Percentiles rank a stretch among this genome's conserved stretches.
Conservation (phyloP, 495 filamentous ascomycete species). For the Podospora fimiseda region DNA sequence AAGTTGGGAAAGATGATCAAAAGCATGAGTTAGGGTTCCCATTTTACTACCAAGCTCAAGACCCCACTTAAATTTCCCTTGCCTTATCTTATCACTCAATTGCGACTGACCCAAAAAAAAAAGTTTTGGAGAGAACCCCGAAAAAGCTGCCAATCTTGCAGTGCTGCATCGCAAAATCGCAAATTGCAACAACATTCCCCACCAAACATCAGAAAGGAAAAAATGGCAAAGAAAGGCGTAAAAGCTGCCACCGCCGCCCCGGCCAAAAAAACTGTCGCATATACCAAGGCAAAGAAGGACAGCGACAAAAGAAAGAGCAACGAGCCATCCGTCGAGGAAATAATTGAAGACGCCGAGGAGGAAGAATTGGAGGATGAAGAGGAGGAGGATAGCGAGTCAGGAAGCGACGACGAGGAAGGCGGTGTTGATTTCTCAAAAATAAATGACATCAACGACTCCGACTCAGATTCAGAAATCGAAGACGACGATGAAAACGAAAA, state of each 20-base stretch:
- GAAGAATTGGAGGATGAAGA: constrained; percentile 24
- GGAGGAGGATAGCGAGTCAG: constrained; percentile 19
- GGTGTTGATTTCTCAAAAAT: constrained; percentile 26
- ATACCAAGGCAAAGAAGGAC: constrained; percentile 47
- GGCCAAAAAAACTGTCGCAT: constrained; percentile 39
- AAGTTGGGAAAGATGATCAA: no score
- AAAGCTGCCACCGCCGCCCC: constrained; percentile 25
- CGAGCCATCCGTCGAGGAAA: constrained; percentile 13
- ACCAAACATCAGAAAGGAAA: constrained; percentile 13
- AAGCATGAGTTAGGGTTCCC: constrained; percentile 19
- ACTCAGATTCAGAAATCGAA: constrained; percentile 31
- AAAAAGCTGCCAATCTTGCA: not conserved
- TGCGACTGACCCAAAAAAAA: constrained; percentile 20
- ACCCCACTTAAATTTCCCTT: not conserved
- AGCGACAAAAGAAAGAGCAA: constrained; percentile 36
- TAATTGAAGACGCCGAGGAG: constrained; percentile 12
- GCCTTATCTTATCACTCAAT: constrained; percentile 28
- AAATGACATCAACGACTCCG: constrained; percentile 31
- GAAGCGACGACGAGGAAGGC: constrained; percentile 32
- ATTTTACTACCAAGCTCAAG: not conserved
- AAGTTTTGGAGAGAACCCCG: constrained; percentile 19
- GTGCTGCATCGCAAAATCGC: not conserved
- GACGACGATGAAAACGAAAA: constrained; percentile 47
- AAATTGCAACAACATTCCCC: constrained; percentile 13
- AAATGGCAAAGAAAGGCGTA: constrained; percentile 23